Conservation (phyloP, 345 rosid genomes). For the Syzygium aromaticum region DNA sequence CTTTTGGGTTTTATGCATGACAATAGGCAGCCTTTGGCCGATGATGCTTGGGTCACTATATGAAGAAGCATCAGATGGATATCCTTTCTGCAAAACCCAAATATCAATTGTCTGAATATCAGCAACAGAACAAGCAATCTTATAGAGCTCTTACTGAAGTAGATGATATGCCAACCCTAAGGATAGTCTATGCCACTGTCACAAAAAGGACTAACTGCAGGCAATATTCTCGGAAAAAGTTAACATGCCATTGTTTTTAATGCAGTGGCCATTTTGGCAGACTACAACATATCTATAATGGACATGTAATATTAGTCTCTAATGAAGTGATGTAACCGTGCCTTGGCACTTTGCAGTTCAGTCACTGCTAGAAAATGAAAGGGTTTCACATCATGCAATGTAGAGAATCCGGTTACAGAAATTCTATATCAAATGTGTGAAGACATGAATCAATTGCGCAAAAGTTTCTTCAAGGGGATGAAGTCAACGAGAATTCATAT, state of each 20-base stretch:
- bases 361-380: neutral
- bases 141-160: neutral
- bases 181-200: neutral
- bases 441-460: neutral
- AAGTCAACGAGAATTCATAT: neutral
- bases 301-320: neutral
- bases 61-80: constrained; percentile 68
- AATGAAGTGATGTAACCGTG: neutral
- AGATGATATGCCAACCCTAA: neutral
- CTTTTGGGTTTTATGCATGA: constrained; percentile 66
- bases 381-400: neutral
- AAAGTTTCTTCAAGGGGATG: neutral
- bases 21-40: constrained; percentile 78
- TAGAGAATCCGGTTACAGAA: neutral
- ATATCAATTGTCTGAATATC: neutral
- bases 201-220: neutral
- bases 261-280: neutral
- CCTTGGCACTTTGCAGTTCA: neutral
- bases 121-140: neutral
- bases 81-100: constrained; percentile 68
- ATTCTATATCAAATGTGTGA: neutral
- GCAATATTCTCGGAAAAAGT: neutral
- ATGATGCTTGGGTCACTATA: constrained; percentile 79
- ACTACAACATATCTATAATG: neutral
- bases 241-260: neutral